Base-by-base conservation (phyloP, 208 protist species). In the Angomonas deanei region DNA sequence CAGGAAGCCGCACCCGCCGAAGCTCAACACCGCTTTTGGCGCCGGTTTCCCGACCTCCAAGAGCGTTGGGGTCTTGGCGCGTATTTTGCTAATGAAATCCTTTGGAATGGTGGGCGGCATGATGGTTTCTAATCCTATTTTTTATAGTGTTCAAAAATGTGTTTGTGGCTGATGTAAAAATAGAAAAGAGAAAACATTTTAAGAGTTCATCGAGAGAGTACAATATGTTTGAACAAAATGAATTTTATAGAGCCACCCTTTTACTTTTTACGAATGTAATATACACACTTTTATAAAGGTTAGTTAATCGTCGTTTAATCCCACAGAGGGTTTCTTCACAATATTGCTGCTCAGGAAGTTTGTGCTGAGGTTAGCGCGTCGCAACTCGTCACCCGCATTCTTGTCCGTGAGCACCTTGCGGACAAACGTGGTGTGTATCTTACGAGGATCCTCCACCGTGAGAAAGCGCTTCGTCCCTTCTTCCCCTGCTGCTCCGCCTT, bases 1-100 rank as follows among this genome's bases (percentile, higher is more conserved):
- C 24, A 96, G 81, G 60, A 93, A 93, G 8, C 86, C 90, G 47
- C 75, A 79, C 21, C 84, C 90, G 32, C 90, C 90, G 69, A 96
- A 96, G 65, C 84, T 92, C 2, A 96, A 66, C 11, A 96, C 86
- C 3, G 76, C 83, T 66, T 89, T 92, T 0, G 86, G 90, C 11
- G 84, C 74, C 0, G 81, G 74, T 63, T 89, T 88, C 28, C 90
- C 90, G 4, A 96, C 82, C 62, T 96, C 80, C 10, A 93, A 68
- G 39, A 96, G 74, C 28, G 79, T 76, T 32, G 90, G 90, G 4
- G 86, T 93, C 68, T 93, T 91, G 28, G 84, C 73, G 0, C 85
- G 82, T 46, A 93, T 80, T 66, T 91, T 89, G 49, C 80, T 84
- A 0, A 68, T 65, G 73, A 78, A 93, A 59, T 92, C 84, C 0